Percentiles rank a stretch among this genome's conserved stretches.
Conservation (phyloP, 1,284 basidiomycete species). For the Somion occarium region DNA sequence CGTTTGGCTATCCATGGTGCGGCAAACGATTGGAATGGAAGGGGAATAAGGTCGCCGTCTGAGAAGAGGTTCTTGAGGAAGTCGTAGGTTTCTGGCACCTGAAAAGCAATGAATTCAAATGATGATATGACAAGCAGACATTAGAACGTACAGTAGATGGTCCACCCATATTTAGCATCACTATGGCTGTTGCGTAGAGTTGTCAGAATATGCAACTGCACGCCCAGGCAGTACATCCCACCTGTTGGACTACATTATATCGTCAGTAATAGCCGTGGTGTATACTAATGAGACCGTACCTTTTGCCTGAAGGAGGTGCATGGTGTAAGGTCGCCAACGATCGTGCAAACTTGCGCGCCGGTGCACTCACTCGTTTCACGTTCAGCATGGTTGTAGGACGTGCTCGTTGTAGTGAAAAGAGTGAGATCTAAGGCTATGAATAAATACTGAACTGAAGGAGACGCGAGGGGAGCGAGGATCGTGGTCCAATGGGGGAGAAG, state of each 20-base stretch:
- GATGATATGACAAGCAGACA: neutral
- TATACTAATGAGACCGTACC: slow-evolving; percentile 21
- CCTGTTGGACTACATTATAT: slow-evolving; percentile 64
- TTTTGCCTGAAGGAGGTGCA: slow-evolving; percentile 31
- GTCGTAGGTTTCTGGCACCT: slow-evolving; percentile 80
- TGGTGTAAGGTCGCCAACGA: slow-evolving; percentile 33
- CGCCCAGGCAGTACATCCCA: slow-evolving; percentile 24
- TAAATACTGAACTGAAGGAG: slow-evolving; percentile 4
- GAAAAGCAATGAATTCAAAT: neutral
- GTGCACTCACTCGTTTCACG: neutral
- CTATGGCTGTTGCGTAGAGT: slow-evolving; percentile 55
- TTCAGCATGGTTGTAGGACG: neutral
- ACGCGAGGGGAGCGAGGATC: neutral
- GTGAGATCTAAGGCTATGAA: neutral
- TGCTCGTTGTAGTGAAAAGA: neutral
- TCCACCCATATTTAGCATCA: slow-evolving; percentile 99
- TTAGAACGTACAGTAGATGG: slow-evolving; percentile 72
- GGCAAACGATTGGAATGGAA: slow-evolving; percentile 86
- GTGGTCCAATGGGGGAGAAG: slow-evolving; percentile 8
- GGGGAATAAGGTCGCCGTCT: slow-evolving; percentile 93
- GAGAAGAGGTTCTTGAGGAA: slow-evolving; percentile 94
- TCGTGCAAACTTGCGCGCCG: slow-evolving; percentile 18
- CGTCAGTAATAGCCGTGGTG: slow-evolving; percentile 11
- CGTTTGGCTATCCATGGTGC: slow-evolving; percentile 89
- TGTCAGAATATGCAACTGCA: neutral